phyloP scores from a whole-genome alignment of 176 grass and related monocot genomes.

The Lolium multiflorum region DNA sequence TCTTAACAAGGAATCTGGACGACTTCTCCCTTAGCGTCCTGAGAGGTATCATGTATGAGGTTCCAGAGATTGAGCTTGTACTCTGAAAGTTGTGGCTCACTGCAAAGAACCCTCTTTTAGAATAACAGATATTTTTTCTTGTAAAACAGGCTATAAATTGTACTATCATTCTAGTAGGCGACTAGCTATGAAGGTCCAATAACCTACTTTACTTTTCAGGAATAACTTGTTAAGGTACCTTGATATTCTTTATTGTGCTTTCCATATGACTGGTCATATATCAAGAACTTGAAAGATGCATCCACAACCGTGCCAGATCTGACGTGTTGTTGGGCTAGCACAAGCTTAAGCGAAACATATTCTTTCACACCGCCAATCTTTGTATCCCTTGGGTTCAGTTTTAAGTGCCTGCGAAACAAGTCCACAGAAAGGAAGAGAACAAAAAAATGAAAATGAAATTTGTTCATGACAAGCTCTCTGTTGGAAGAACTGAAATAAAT shows the following conservation, averaged over 20 bases:
- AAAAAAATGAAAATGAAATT: not conserved
- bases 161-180: not conserved
- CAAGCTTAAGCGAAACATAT: conserved; percentile 42
- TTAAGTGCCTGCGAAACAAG: conserved; percentile 34
- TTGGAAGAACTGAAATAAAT: not conserved
- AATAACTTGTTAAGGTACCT: not conserved
- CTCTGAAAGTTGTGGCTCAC: conserved; percentile 39
- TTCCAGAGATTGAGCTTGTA: conserved; percentile 22
- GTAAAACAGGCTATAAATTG: not conserved
- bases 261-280: conserved; percentile 47
- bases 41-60: conserved; percentile 44
- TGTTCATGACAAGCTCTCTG: not conserved
- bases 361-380: conserved; percentile 12
- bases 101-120: conserved; percentile 1
- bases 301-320: not conserved
- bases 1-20: conserved; percentile 35
- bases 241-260: conserved; percentile 31
- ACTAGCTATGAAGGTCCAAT: not conserved
- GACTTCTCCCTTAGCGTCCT: not conserved
- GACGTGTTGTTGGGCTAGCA: not conserved
- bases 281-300: conserved; percentile 44
- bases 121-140: not conserved
- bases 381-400: conserved; percentile 42
- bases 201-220: not conserved
- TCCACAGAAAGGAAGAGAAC: not conserved